Base-by-base conservation (phyloP, 768 basidiomycete species). In the Leccinum sublutescens region DNA sequence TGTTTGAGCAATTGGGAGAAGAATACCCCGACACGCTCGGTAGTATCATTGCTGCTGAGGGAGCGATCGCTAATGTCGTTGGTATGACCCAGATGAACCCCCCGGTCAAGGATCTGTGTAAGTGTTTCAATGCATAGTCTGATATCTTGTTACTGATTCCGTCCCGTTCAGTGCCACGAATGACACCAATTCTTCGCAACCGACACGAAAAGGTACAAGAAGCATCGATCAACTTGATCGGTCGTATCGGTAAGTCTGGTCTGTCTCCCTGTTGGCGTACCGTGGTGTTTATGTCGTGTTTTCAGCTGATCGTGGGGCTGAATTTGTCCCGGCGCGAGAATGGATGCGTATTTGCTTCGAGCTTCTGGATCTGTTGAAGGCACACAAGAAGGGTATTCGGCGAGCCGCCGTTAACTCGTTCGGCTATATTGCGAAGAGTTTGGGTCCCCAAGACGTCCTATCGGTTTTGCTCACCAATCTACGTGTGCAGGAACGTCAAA, bases 321-420 rank as follows among this genome's bases (percentile, higher is more conserved):
- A 98, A 75, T 98, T 93, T 61, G 96, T 99, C 0, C 95, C 97
- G 15, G 96, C 97, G 10, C 86, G 97, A 68, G 97, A 99, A 76
- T 98, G 96, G 97, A 99, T 99, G 97, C 89, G 97, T 70, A 98
- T 99, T 70, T 98, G 97, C 73, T 98, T 99, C 75, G 97, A 99
- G 71, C 78, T 99, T 34, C 84, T 99, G 52, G 97, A 98, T 70
- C 81, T 99, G 25, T 83, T 98, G 68, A 98, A 98, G 74, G 97
- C 97, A 9, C 97, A 99, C 79, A 99, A 99, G 80, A 98, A 98
- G 76, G 96, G 91, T 47, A 99, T 98, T 70, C 91, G 97, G 55
- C 93, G 96, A 70, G 97, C 96, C 1, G 96, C 97, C 21, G 97
- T 98, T 77, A 98, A 99, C 79, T 97, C 96, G 1, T 99, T 99